phyloP scores from a whole-genome alignment of 2,329 filamentous ascomycete genomes.

The Diaporthe vexans region DNA sequence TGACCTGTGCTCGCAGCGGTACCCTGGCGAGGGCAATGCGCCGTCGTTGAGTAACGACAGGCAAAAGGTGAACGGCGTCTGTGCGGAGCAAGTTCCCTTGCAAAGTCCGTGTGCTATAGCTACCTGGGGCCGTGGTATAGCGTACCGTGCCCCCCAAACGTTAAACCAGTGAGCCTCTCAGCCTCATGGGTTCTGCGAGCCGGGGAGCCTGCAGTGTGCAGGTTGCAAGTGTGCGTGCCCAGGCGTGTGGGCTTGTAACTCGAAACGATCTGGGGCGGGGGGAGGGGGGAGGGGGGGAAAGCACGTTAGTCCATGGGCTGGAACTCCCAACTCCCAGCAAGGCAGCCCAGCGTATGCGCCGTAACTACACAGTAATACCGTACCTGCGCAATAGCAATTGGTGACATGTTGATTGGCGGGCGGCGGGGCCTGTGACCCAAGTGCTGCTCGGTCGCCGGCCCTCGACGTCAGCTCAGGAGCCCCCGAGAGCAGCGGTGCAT shows the following conservation, averaged over 20 bases:
- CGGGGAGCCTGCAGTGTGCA: background rate
- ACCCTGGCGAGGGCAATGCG: slow-evolving; percentile 19
- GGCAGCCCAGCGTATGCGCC: slow-evolving; percentile 2
- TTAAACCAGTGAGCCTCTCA: slow-evolving; percentile 4
- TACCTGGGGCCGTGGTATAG: background rate
- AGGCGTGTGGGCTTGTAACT: slow-evolving; percentile 18
- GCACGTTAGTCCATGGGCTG: slow-evolving; percentile 13
- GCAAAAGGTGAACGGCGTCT: slow-evolving; percentile 31
- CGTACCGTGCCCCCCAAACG: background rate
- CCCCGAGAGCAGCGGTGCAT: slow-evolving; percentile 1
- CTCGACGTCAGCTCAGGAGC: slow-evolving; percentile 15
- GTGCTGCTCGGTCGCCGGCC: slow-evolving; percentile 14
- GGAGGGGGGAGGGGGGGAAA: no score
- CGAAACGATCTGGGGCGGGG: slow-evolving; percentile 25
- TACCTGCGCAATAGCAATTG: background rate
- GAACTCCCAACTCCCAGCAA: background rate
- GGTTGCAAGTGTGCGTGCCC: background rate
- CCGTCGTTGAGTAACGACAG: slow-evolving; percentile 14
- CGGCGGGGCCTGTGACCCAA: slow-evolving; percentile 19
- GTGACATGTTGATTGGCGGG: slow-evolving; percentile 25
- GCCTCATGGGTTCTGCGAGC: slow-evolving; percentile 9
- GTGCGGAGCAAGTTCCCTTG: slow-evolving; percentile 20
- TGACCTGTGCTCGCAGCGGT: slow-evolving; percentile 18
- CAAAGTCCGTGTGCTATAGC: slow-evolving; percentile 17
- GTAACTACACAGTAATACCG: background rate